Evolutionary conservation across 495 filamentous ascomycete species (phyloP), one percentile per base, ranked within the genome.

Genomic region (Sordaria brevicollis): DNA sequence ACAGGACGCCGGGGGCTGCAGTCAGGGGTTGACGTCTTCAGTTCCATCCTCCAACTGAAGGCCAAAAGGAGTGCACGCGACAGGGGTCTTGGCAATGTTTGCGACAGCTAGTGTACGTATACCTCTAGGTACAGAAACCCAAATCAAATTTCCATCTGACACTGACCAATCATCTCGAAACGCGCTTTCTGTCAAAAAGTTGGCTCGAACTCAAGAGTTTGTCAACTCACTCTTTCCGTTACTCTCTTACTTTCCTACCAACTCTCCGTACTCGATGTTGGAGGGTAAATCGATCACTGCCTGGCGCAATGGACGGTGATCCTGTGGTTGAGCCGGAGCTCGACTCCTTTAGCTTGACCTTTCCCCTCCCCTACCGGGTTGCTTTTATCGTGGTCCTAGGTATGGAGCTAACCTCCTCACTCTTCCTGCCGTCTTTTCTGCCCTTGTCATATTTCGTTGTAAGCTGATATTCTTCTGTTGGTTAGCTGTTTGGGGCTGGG

Each of bases 401-500:
- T 94, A 86, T 43, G 82, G 76, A 9, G 34, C n/a, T 69, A 29
- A n/a, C n/a, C n/a, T n/a, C n/a, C n/a, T n/a, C 67, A 35, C 66
- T 29, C 57, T 74, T 33, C 11, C 31, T 25, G 19, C 31, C 19
- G 15, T 54, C 19, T 9, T 35, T 35, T 15, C 9, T 31, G 17
- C 34, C 9, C 19, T 35, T 17, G n/a, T 11, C 4, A 19, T 15
- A 6, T 9, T 5, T 11, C 4, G 5, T 13, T 33, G 10, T 34
- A 34, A 37, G 39, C 75, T 71, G 71, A 73, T 67, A 66, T 71
- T 73, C 65, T 78, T 19, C 35, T 68, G 62, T 13, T 35, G 54
- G 37, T 54, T 72, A 95, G 92, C 91, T 71, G 88, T 96, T 73
- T 97, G 93, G 93, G 92, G 90, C 74, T 97, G 93, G 93, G 93